phyloP scores from a whole-genome alignment of 176 grass and related monocot species.

The Aegilops sharonensis region DNA sequence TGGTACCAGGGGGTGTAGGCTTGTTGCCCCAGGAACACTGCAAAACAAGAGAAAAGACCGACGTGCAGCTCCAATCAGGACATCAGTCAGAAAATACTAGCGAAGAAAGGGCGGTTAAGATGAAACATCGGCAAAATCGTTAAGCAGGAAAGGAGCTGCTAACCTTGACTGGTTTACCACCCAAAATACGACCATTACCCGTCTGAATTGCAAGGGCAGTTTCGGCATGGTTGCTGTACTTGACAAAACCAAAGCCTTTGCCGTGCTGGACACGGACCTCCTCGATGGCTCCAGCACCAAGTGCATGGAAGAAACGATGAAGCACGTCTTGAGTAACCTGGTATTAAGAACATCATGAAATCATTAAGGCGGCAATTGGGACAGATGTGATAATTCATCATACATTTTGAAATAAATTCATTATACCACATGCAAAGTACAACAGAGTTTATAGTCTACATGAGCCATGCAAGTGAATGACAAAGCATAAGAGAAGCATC shows the following conservation, averaged over 20 bases:
- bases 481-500: not conserved
- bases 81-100: not conserved
- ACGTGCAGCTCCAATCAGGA: not conserved
- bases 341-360: not conserved
- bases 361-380: not conserved
- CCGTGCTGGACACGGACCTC: slow-evolving; percentile 71
- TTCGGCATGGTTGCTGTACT: slow-evolving; percentile 67
- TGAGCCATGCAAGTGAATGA: not conserved
- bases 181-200: slow-evolving; percentile 61
- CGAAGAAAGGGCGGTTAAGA: not conserved
- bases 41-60: not conserved
- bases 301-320: slow-evolving; percentile 63
- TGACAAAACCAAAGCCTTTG: slow-evolving; percentile 89
- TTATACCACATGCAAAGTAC: not conserved
- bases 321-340: slow-evolving; percentile 52
- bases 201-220: slow-evolving; percentile 70
- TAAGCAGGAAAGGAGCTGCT: not conserved
- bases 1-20: slow-evolving; percentile 57
- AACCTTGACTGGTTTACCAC: slow-evolving; percentile 85
- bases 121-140: not conserved
- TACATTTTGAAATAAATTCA: not conserved
- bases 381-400: not conserved
- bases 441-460: not conserved
- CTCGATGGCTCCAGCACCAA: slow-evolving; percentile 67
- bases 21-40: slow-evolving; percentile 97